A percentile compares a stretch with the other conserved stretches of the same genome.
These are phyloP conservation scores for Penicillium sp. DNA, from an alignment of 2,329 filamentous ascomycete species.

Conservation along the genomic window DNA sequence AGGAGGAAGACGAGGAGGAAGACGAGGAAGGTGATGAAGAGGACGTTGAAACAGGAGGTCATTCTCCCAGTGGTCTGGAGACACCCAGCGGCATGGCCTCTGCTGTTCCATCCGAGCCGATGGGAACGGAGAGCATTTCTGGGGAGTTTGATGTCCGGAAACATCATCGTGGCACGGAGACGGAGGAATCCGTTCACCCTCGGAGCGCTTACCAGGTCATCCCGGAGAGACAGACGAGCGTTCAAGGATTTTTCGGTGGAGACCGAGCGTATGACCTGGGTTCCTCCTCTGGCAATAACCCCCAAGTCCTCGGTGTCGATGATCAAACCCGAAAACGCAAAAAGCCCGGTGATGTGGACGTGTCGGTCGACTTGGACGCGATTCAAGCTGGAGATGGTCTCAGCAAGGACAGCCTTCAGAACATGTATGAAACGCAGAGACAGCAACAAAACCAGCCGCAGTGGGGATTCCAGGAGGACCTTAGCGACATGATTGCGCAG, in stretches of 20 bases:
- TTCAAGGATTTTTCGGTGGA: conserved; percentile 93
- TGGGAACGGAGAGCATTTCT: conserved; percentile 70
- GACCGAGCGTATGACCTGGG: conserved; percentile 91
- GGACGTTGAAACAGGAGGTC: conserved; percentile 62
- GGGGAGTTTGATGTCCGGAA: conserved; percentile 93
- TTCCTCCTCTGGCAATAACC: conserved; percentile 54
- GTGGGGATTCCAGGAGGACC: conserved; percentile 80
- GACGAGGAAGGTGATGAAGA: conserved; percentile 57
- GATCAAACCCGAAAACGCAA: conserved; percentile 80
- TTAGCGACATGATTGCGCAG: conserved; percentile 93
- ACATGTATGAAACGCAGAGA: conserved; percentile 72
- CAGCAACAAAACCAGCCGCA: conserved; percentile 65
- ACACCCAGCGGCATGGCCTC: conserved; percentile 80
- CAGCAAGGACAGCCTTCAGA: conserved; percentile 78
- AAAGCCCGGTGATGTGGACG: conserved; percentile 93
- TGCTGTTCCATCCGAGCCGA: conserved; percentile 75
- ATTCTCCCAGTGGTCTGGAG: conserved; percentile 74
- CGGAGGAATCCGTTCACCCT: conserved; percentile 72
- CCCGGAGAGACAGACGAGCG: conserved; percentile 79
- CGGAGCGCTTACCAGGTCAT: conserved; percentile 85
- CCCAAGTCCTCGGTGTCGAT: conserved; percentile 77
- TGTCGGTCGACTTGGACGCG: conserved; percentile 83
- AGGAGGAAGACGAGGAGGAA: conserved; percentile 68
- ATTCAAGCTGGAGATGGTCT: conserved; percentile 72
- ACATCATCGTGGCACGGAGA: conserved; percentile 77